Conservation (phyloP, 2,329 filamentous ascomycete genomes). For the Septoria linicola region DNA sequence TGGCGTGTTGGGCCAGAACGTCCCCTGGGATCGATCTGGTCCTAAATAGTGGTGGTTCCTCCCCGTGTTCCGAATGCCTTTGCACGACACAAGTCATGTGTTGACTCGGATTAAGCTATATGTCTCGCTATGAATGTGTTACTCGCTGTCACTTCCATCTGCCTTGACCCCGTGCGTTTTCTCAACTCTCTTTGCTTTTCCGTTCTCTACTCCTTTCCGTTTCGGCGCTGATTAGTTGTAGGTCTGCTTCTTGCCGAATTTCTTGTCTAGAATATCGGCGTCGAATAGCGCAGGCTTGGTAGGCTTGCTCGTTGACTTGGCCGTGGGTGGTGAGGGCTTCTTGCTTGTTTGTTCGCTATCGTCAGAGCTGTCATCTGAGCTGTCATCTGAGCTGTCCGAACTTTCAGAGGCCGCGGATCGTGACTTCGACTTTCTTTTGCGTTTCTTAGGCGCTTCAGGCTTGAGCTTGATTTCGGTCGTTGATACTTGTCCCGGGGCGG, state of each 20-base stretch:
- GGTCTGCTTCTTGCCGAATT: constrained; percentile 14
- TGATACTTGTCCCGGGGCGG: not conserved
- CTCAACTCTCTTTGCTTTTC: not conserved
- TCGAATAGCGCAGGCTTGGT: constrained; percentile 6
- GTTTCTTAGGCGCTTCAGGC: not conserved
- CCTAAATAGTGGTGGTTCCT: no score
- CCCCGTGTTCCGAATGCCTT: no score
- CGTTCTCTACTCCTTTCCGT: not conserved
- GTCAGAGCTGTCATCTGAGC: constrained; percentile 8
- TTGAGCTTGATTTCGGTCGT: constrained; percentile 2
- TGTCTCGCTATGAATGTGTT: not conserved
- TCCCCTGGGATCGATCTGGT: no score
- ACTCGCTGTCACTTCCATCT: constrained; percentile 11
- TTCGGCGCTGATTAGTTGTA: not conserved
- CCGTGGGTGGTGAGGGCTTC: constrained; percentile 1
- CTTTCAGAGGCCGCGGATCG: constrained; percentile 4
- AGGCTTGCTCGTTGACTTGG: not conserved
- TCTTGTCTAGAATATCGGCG: constrained; percentile 14
- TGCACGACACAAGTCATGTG: no score
- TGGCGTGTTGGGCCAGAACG: no score
- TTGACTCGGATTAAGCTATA: not conserved
- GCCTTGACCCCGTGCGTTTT: constrained; percentile 1
- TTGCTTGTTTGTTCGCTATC: constrained; percentile 1
- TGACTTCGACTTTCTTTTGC: constrained; percentile 16
- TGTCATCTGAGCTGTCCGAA: constrained; percentile 4